A percentile compares a stretch with the other conserved stretches of the same genome.
phyloP scores from a whole-genome alignment of 129 eudicot species.

The Flaveria robusta region DNA sequence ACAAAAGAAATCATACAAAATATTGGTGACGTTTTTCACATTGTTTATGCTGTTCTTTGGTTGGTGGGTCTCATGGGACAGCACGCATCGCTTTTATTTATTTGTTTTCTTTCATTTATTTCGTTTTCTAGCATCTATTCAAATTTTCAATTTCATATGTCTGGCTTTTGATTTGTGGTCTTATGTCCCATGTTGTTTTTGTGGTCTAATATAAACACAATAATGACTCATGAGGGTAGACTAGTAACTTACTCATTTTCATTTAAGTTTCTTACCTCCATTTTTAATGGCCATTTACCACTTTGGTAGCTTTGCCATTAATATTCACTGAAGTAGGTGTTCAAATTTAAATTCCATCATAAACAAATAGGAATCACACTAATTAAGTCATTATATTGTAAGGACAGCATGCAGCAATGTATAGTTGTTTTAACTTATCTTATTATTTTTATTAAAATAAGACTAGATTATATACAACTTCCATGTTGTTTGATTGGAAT shows the following conservation, averaged over 20 bases:
- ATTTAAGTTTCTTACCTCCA: constrained; percentile 26
- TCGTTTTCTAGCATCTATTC: constrained; percentile 24
- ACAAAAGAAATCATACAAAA: not conserved
- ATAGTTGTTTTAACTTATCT: not conserved
- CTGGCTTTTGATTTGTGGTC: constrained; percentile 30
- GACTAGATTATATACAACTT: not conserved
- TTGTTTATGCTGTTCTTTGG: constrained; percentile 24
- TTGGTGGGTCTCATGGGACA: constrained; percentile 39
- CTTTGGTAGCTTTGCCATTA: constrained; percentile 32
- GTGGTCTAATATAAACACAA: constrained; percentile 25
- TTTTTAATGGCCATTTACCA: constrained; percentile 23
- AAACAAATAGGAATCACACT: constrained; percentile 13
- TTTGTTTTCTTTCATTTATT: constrained; percentile 32
- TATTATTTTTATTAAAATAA: not conserved
- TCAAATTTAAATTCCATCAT: constrained; percentile 13
- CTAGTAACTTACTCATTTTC: constrained; percentile 20
- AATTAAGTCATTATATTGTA: constrained; percentile 14
- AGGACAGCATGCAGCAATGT: not conserved
- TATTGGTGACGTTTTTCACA: constrained; percentile 5
- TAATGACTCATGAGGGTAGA: constrained; percentile 25
- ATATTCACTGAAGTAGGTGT: constrained; percentile 24
- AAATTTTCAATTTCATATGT: constrained; percentile 23
- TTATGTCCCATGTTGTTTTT: constrained; percentile 42
- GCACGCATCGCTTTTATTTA: constrained; percentile 14
- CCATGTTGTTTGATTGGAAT: not conserved